Base-by-base conservation (phyloP, 2,329 filamentous ascomycete genomes). In the Trichothecium sympodiale region DNA sequence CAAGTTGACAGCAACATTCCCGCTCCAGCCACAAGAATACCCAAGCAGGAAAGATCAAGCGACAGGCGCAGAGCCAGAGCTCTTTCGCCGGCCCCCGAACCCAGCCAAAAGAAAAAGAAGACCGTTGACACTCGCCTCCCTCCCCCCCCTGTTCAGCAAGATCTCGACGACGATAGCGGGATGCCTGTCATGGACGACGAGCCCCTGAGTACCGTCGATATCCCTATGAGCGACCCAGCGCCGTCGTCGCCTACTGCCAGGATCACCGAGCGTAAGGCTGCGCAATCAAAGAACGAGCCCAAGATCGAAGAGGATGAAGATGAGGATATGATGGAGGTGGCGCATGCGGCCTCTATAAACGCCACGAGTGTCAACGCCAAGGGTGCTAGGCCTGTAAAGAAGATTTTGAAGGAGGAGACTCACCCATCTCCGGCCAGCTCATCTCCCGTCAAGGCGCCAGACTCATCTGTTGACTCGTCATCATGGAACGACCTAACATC, bases 401-500 rank as follows among this genome's bases (percentile, higher is more conserved):
- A 83, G 55, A 62, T 82, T 17, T 69, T 80, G 47, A 83, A 88
- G 55, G 57, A 73, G 9, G 69, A 74, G 26, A 62, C 74, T 3
- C 77, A 81, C 44, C 78, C 84, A 4, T 74, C 80, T 1, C 85
- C 85, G 4, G 70, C 68, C 30, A 84, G 71, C 52, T 94, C 87
- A 4, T 94, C 87, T 13, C 86, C 86, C 13, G 62, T 68, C 7
- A 77, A 78, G 44, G 63, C 71, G 6, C 55, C 71, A 2, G 65
- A 74, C 12, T 61, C 75, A 16, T 59, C 67, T 15, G 69, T 93
- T 17, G 86, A 95, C 61, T 74, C 88, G 2, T 80, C 82, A 1
- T 77, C 85, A 1, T 96, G 91, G 88, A 94, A 87, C 46, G 71
- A 83, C 38, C 77, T 98, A 32, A 88, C 83, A 7, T 77, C 78